Conservation (phyloP, 257 asterid genomes). For the Petunia axillaris region DNA sequence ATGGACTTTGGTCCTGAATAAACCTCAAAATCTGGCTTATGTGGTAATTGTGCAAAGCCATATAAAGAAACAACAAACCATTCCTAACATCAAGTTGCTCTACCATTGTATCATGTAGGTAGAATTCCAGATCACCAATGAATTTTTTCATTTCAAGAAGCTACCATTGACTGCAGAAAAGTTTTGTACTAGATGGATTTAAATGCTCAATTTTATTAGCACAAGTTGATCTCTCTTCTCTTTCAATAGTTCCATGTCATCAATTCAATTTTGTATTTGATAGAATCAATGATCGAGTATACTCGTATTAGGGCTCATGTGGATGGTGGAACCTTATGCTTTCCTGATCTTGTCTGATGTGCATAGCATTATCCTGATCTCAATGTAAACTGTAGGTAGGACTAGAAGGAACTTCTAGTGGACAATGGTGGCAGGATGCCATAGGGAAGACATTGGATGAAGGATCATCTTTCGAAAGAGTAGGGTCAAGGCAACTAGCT, state of each 20-base stretch:
- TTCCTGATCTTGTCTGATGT: constrained; percentile 3
- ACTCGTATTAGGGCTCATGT: neutral
- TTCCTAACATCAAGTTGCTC: neutral
- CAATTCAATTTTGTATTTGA: neutral
- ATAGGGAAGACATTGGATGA: constrained; percentile 88
- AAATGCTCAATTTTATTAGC: neutral
- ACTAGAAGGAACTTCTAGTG: constrained; percentile 93
- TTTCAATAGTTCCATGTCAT: neutral
- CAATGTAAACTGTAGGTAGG: constrained; percentile 77
- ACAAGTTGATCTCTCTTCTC: neutral
- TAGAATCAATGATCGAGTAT: neutral
- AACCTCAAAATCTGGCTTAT: neutral
- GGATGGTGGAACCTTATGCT: neutral
- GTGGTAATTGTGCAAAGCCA: neutral
- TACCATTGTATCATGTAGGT: neutral
- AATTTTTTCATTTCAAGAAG: neutral
- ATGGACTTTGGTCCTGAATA: neutral
- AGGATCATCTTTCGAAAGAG: constrained; percentile 77
- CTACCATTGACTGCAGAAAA: neutral
- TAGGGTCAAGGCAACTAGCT: constrained; percentile 93
- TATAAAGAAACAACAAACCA: constrained; percentile 1
- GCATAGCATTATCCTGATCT: constrained; percentile 21
- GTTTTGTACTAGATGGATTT: neutral
- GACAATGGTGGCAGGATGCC: constrained; percentile 98
- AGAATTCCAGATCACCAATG: neutral